Evolutionary conservation across 768 basidiomycete genomes (phyloP), one percentile per base, ranked within the genome.

Genomic region (Naganishia friedmannii): DNA sequence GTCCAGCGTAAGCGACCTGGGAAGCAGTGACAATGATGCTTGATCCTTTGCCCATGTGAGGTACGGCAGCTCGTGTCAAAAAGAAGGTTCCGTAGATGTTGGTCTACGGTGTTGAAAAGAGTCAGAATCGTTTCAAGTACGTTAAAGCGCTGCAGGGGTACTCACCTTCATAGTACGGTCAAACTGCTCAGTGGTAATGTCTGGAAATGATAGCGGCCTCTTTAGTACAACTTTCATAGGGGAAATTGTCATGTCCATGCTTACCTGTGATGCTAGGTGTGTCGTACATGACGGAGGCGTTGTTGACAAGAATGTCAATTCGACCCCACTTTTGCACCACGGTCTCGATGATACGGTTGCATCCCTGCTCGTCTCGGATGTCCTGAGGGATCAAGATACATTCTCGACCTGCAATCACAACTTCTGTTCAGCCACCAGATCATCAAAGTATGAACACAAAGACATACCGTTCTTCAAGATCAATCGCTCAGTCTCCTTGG

Each of bases 1-100:
- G 80, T 28, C 80, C 80, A 66, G 78, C 78, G 75, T 81, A 81
- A 17, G 72, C 70, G 74, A 76, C 77, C 66, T 79, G 78, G 29
- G 85, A 86, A 5, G 87, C 85, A 15, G 87, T 88, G 75, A 87
- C 86, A 81, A 88, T 86, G 77, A 88, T 88, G 29, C 83, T 82
- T 5, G 84, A 82, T 6, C 88, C 87, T 60, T 86, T 85, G 74
- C 85, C 84, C 82, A 87, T 83, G 77, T 88, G 85, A n/a, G 87
- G 86, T 23, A 88, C 80, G 10, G 86, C 77, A 56, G 83, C 84
- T 75, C 86, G 86, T 23, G 86, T 84, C 37, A 87, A 71, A 0
- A 84, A 85, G 73, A 88, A 86, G 84, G 85, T 86, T 70, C 85
- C 84, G 69, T 88, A 76, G 72, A 87, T 86, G 81, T 88, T 88